phyloP scores from a whole-genome alignment of 1,284 basidiomycete species.

The Acaromyces ingoldii region DNA sequence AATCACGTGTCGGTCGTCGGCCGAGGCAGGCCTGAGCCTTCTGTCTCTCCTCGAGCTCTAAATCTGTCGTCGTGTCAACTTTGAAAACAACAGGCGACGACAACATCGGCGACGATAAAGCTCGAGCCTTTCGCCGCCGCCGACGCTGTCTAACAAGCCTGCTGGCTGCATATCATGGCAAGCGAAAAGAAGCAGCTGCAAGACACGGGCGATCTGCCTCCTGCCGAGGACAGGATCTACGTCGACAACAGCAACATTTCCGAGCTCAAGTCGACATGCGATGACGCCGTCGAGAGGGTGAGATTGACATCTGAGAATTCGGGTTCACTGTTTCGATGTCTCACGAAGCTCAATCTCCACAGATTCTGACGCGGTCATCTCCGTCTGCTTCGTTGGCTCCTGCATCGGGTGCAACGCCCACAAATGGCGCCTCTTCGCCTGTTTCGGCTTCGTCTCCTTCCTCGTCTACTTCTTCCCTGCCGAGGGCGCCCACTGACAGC shows the following conservation, averaged over 20 bases:
- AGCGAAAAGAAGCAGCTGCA: not conserved
- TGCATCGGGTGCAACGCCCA: not conserved
- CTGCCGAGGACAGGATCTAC: slow-evolving; percentile 25
- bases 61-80: no score
- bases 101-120: no score
- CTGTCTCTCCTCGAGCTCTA: no score
- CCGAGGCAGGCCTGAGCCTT: no score
- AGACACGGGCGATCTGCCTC: not conserved
- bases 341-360: no score
- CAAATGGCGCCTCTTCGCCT: slow-evolving; percentile 6
- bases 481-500: not conserved
- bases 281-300: slow-evolving; percentile 42
- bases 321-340: not conserved
- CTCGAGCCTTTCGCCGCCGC: no score
- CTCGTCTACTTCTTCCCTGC: slow-evolving; percentile 2
- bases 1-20: no score
- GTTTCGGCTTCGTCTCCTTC: slow-evolving; percentile 1
- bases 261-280: slow-evolving; percentile 43
- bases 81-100: no score
- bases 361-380: slow-evolving; percentile 16
- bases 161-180: not conserved
- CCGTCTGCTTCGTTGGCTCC: slow-evolving; percentile 2
- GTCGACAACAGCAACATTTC: slow-evolving; percentile 38
- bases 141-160: not conserved
- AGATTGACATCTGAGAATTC: no score